Conservation (phyloP, 495 filamentous ascomycete genomes). For the Daldinia decipiens region DNA sequence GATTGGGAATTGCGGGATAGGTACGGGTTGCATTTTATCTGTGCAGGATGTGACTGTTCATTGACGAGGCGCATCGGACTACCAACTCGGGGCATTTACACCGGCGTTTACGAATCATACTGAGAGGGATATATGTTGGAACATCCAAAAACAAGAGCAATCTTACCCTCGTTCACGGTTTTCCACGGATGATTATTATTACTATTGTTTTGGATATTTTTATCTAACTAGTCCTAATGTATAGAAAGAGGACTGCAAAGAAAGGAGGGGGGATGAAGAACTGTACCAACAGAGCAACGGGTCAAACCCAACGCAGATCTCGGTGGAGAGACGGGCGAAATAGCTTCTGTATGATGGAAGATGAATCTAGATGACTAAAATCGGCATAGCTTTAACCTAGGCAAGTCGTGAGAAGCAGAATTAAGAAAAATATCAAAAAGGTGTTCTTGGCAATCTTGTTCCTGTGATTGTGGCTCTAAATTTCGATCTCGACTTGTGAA, state of each 20-base stretch:
- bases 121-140: conserved; percentile 28
- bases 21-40: conserved; percentile 39
- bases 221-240: conserved; percentile 40
- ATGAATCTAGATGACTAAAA: conserved; percentile 30
- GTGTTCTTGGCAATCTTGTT: conserved; percentile 5
- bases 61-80: conserved; percentile 40
- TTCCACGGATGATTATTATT: conserved; percentile 22
- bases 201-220: conserved; percentile 14
- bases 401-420: conserved; percentile 25
- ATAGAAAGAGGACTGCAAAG: conserved; percentile 46
- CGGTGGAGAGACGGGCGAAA: conserved; percentile 16
- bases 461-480: conserved; percentile 8
- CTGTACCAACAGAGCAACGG: conserved; percentile 35
- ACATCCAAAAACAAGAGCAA: conserved; percentile 43
- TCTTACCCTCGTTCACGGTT: conserved; percentile 40
- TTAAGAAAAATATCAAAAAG: conserved; percentile 15
- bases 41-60: conserved; percentile 42
- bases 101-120: conserved; percentile 41
- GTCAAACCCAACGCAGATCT: conserved; percentile 22
- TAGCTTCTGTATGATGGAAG: conserved; percentile 34
- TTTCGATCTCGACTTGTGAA: conserved; percentile 4
- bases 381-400: conserved; percentile 10
- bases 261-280: conserved; percentile 14
- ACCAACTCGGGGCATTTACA: conserved; percentile 47
- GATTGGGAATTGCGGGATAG: conserved; percentile 35